phyloP scores from a whole-genome alignment of 2,329 filamentous ascomycete genomes.

The Grosmannia clavigera region DNA sequence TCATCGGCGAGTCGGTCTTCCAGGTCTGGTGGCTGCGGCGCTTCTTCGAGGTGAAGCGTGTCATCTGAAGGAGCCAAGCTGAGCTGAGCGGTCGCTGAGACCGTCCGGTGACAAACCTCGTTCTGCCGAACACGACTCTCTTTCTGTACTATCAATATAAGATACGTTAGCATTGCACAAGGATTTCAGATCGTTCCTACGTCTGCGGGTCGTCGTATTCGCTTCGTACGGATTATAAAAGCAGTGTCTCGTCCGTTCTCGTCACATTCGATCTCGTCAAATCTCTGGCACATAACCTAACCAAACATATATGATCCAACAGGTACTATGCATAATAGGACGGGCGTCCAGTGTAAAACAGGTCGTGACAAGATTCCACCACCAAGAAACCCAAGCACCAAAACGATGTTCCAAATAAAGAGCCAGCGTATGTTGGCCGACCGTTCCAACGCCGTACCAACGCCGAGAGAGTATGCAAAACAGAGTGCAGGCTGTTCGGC shows the following conservation, averaged over 20 bases:
- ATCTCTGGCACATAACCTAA: not conserved
- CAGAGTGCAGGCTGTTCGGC: not conserved
- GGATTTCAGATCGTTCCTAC: not conserved
- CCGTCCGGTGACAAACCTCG: not conserved
- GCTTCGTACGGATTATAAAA: not conserved
- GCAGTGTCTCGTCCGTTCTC: not conserved
- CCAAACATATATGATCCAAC: not conserved
- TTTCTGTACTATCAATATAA: not conserved
- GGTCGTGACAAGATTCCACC: not conserved
- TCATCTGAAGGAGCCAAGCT: conserved; percentile 32
- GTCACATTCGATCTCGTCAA: not conserved
- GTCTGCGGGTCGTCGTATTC: not conserved
- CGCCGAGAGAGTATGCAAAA: not conserved
- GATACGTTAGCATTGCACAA: not conserved
- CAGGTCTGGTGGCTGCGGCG: conserved; percentile 99
- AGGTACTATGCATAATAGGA: not conserved
- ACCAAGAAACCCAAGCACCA: not conserved
- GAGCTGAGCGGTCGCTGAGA: not conserved
- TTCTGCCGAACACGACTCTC: not conserved
- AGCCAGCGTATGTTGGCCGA: not conserved
- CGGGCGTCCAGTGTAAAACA: not conserved
- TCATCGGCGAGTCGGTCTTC: conserved; percentile 87
- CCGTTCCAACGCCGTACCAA: not conserved
- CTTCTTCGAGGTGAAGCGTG: conserved; percentile 81
- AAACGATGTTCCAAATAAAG: not conserved